Evolutionary conservation across 2,329 filamentous ascomycete species (phyloP).

Genomic region (Colletotrichum gigasporum): DNA sequence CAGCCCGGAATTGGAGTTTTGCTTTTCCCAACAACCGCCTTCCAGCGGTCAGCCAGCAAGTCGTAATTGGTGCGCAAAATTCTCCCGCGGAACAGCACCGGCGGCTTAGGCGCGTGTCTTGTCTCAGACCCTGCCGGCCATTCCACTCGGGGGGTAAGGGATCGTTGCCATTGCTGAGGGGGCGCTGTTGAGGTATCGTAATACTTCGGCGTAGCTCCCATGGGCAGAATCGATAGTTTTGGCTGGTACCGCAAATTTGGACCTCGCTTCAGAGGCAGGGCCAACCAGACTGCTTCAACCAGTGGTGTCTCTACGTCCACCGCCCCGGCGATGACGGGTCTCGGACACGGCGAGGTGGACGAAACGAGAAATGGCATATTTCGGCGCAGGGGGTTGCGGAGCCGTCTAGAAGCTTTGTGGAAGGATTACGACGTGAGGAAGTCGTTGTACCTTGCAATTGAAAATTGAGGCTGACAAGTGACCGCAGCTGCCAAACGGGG

Average conservation of each 20-base stretch:
- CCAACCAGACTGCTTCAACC: slow-evolving; percentile 4
- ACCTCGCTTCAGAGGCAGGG: not conserved
- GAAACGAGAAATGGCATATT: slow-evolving; percentile 1
- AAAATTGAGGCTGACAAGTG: slow-evolving; percentile 12
- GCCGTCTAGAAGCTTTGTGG: slow-evolving; percentile 17
- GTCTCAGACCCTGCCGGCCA: slow-evolving; percentile 1
- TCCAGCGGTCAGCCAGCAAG: slow-evolving; percentile 10
- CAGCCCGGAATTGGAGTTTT: slow-evolving; percentile 2
- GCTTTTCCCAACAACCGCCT: not conserved
- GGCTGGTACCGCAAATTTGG: not conserved
- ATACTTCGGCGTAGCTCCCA: not conserved
- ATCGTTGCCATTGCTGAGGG: not conserved
- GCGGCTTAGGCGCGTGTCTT: not conserved
- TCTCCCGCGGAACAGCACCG: not conserved
- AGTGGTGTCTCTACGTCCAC: slow-evolving; percentile 5
- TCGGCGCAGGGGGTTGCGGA: slow-evolving; percentile 14
- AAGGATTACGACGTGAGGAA: slow-evolving; percentile 6
- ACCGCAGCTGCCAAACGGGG: slow-evolving; percentile 17
- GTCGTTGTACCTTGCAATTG: not conserved
- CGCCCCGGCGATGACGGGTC: slow-evolving; percentile 13
- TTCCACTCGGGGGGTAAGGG: slow-evolving; percentile 4
- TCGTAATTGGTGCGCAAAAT: not conserved
- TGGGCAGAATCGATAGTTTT: not conserved
- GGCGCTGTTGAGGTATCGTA: not conserved
- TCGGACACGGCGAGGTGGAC: slow-evolving; percentile 1